Evolutionary conservation across 345 rosid species (phyloP).

Genomic region (Eucalyptus polyanthemos): DNA sequence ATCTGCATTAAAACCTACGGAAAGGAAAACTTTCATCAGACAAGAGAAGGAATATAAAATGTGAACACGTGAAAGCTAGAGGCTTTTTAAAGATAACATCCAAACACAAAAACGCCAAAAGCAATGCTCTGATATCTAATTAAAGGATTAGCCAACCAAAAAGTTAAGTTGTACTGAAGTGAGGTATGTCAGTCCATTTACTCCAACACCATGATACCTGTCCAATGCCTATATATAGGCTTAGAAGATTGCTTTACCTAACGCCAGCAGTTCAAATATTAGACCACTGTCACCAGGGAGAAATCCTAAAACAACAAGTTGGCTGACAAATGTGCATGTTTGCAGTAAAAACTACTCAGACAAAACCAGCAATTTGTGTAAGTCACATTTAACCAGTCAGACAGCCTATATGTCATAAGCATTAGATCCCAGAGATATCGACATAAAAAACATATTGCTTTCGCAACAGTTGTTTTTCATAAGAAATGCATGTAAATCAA

Average conservation of each 20-base stretch:
- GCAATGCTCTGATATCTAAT: not conserved
- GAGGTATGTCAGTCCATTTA: not conserved
- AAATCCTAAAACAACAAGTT: not conserved
- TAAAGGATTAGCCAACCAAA: not conserved
- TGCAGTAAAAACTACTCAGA: not conserved
- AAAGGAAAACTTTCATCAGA: not conserved
- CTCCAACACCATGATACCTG: not conserved
- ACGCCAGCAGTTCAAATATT: not conserved
- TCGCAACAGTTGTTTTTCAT: not conserved
- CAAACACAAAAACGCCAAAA: not conserved
- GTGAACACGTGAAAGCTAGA: not conserved
- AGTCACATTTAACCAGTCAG: not conserved
- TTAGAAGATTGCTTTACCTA: not conserved
- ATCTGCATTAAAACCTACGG: not conserved
- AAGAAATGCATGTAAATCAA: not conserved
- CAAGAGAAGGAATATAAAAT: not conserved
- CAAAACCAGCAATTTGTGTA: not conserved
- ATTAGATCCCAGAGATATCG: too few relatives aligned
- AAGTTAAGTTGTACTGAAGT: not conserved
- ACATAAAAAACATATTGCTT: not conserved
- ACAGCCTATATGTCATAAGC: not conserved
- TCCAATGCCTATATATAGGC: not conserved
- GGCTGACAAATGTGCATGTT: not conserved
- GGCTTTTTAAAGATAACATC: not conserved
- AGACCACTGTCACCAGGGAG: not conserved